Evolutionary conservation across 306 rosid genomes (phyloP).

Genomic region (Fragaria iinumae): DNA sequence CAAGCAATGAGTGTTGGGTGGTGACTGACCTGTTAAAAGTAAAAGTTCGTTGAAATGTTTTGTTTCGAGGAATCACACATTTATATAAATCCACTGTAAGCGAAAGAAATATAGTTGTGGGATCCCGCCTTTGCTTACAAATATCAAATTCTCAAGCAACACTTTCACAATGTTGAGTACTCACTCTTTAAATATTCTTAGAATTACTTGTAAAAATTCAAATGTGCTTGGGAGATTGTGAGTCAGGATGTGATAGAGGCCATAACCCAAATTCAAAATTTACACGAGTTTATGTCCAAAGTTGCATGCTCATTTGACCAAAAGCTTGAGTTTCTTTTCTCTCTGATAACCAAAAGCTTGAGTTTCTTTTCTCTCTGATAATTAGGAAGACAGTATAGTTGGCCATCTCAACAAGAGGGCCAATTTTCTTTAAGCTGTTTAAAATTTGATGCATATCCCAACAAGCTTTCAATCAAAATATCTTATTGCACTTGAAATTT

Average conservation of each 20-base stretch:
- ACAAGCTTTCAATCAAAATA: background rate
- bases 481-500: background rate
- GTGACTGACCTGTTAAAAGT: slow-evolving; percentile 87
- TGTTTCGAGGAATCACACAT: background rate
- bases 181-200: background rate
- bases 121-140: background rate
- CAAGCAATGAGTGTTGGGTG: slow-evolving; percentile 97
- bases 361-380: background rate
- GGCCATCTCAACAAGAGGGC: background rate
- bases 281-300: background rate
- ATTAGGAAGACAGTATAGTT: background rate
- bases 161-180: background rate
- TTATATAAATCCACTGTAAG: background rate
- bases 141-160: background rate
- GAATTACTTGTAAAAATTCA: background rate
- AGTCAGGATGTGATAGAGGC: too few species aligned
- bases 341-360: background rate
- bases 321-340: background rate
- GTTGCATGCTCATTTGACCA: background rate
- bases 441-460: slow-evolving; percentile 3
- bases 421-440: background rate
- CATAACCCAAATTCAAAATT: too few species aligned
- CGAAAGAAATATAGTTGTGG: background rate
- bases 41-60: slow-evolving; percentile 5
- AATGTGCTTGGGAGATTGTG: too few species aligned